These are phyloP conservation scores for Herpomyces periplanetae DNA, from an alignment of 2,329 filamentous ascomycete genomes.

Conservation along the genomic window DNA sequence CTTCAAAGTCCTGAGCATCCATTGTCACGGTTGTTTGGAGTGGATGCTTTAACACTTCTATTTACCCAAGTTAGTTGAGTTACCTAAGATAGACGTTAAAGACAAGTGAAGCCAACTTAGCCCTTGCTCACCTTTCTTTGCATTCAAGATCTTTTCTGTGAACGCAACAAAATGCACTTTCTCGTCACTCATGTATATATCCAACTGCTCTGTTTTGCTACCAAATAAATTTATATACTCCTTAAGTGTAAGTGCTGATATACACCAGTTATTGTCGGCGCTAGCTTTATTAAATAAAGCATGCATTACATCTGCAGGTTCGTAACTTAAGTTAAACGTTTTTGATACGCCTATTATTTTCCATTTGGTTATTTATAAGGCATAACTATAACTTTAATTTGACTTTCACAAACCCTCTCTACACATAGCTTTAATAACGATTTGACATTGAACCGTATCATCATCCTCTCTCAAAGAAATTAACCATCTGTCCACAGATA, in stretches of 20 bases:
- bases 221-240: constrained; percentile 47
- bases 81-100: constrained; percentile 1
- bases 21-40: constrained; percentile 40
- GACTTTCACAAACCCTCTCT: constrained; percentile 16
- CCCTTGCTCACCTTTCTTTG: constrained; percentile 13
- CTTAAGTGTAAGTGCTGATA: constrained; percentile 25
- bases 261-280: constrained; percentile 27
- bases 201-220: constrained; percentile 36
- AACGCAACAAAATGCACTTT: constrained; percentile 38
- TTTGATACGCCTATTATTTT: constrained; percentile 21
- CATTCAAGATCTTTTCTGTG: constrained; percentile 33
- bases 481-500: constrained; percentile 30
- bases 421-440: constrained; percentile 31
- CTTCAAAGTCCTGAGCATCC: constrained; percentile 33
- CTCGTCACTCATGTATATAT: constrained; percentile 29
- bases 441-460: constrained; percentile 23
- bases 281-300: constrained; percentile 28
- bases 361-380: constrained; percentile 3
- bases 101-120: no score
- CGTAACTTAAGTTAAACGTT: constrained; percentile 34
- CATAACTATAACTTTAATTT: not conserved
- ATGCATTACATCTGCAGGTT: constrained; percentile 29
- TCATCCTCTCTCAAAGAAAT: constrained; percentile 29
- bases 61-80: constrained; percentile 3
- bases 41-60: constrained; percentile 37